Evolutionary conservation across 2,329 filamentous ascomycete genomes (phyloP).

Genomic region (Polytolypa hystricis): DNA sequence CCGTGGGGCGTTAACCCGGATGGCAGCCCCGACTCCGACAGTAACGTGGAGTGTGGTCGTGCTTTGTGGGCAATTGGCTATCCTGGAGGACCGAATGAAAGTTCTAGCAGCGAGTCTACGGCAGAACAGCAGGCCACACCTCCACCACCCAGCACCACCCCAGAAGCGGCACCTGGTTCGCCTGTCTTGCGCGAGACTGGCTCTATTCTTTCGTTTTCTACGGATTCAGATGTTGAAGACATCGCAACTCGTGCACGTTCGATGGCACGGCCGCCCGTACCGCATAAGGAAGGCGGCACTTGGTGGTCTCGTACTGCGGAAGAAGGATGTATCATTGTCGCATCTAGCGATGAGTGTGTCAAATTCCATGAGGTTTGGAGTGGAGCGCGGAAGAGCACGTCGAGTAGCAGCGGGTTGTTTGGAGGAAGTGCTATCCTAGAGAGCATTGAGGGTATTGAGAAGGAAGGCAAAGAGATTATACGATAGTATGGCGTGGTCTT

Average conservation of each 20-base stretch:
- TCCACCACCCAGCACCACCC: background rate
- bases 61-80: slow-evolving; percentile 84
- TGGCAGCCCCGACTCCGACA: slow-evolving; percentile 15
- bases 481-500: too few species aligned
- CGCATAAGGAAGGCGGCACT: slow-evolving; percentile 41
- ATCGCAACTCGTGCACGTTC: background rate
- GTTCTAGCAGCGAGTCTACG: background rate
- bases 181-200: background rate
- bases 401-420: slow-evolving; percentile 49
- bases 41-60: slow-evolving; percentile 28
- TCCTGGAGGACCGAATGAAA: slow-evolving; percentile 48
- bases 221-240: background rate
- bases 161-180: background rate
- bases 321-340: slow-evolving; percentile 81
- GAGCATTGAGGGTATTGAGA: slow-evolving; percentile 64
- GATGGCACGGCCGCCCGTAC: slow-evolving; percentile 2
- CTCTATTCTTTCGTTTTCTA: background rate
- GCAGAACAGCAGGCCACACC: background rate
- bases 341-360: slow-evolving; percentile 81
- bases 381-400: slow-evolving; percentile 45
- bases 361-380: slow-evolving; percentile 95
- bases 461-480: slow-evolving; percentile 47
- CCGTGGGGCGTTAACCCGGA: slow-evolving; percentile 58
- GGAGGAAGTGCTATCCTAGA: slow-evolving; percentile 81
- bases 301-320: slow-evolving; percentile 47